Conservation (phyloP, 1,284 basidiomycete genomes). For the Ganoderma lucidum region DNA sequence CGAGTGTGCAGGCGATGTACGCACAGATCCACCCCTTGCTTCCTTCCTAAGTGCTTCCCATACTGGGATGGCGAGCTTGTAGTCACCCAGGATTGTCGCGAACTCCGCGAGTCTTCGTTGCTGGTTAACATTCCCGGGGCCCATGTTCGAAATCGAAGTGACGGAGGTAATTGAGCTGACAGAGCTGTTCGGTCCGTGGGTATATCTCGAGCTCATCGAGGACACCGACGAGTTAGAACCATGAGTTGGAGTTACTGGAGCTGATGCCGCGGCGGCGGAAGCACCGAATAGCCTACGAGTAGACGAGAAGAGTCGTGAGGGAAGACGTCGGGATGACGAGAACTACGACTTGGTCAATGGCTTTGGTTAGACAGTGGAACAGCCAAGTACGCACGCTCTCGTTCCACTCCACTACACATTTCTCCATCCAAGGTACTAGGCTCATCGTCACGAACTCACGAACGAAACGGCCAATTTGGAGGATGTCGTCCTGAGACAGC, state of each 20-base stretch:
- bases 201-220: conserved; percentile 55
- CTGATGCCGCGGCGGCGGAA: conserved; percentile 50
- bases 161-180: conserved; percentile 45
- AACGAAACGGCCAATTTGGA: conserved; percentile 82
- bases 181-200: conserved; percentile 45
- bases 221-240: conserved; percentile 45
- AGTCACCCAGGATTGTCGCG: conserved; percentile 91
- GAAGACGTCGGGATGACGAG: conserved; percentile 83
- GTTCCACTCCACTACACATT: conserved; percentile 92
- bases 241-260: conserved; percentile 47
- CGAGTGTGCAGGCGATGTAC: conserved; percentile 34
- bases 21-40: conserved; percentile 76
- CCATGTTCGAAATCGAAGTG: conserved; percentile 44
- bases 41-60: conserved; percentile 92
- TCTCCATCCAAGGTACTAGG: conserved; percentile 96
- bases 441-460: conserved; percentile 93
- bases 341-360: conserved; percentile 54
- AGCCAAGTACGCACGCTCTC: conserved; percentile 66
- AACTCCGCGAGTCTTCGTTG: conserved; percentile 93
- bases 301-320: conserved; percentile 85
- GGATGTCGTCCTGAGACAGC: conserved; percentile 81
- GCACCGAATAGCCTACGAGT: conserved; percentile 91
- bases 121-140: conserved; percentile 54
- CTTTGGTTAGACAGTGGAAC: too few relatives aligned
- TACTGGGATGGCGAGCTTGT: conserved; percentile 82